These are phyloP conservation scores for Eugenia klotzschiana DNA, from an alignment of 441 rosid genomes.

Conservation along the genomic window DNA sequence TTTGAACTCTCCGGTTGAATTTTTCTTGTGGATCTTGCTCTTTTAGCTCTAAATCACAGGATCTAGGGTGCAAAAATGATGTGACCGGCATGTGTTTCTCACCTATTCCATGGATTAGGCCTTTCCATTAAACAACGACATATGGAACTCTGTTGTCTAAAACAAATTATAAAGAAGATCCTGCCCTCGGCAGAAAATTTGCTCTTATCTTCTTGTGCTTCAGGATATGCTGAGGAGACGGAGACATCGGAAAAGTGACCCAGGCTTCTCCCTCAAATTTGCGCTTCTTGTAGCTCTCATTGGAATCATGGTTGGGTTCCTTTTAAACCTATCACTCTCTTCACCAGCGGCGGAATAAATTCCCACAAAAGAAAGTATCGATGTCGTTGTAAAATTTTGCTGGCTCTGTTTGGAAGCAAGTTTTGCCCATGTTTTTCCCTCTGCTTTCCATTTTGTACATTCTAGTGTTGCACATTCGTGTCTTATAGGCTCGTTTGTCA, in stretches of 20 bases:
- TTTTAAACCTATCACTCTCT: slow-evolving; percentile 55
- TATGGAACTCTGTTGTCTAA: neutral
- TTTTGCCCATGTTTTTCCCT: slow-evolving; percentile 1
- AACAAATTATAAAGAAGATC: neutral
- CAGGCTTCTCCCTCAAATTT: slow-evolving; percentile 62
- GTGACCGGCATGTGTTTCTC: neutral
- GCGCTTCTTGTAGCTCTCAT: slow-evolving; percentile 73
- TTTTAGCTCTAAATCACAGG: neutral
- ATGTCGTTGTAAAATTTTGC: slow-evolving; percentile 14
- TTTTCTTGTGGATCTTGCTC: neutral
- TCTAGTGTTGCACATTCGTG: neutral
- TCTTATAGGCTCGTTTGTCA: neutral
- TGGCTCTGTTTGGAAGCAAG: slow-evolving; percentile 13
- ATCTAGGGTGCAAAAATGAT: neutral
- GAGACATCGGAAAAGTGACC: slow-evolving; percentile 31
- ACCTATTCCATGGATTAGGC: neutral
- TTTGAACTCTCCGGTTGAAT: neutral
- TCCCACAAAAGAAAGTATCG: neutral
- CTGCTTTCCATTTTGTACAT: slow-evolving; percentile 16
- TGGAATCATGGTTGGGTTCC: slow-evolving; percentile 64
- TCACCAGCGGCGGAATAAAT: slow-evolving; percentile 25
- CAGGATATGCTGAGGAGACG: slow-evolving; percentile 72
- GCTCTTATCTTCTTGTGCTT: neutral
- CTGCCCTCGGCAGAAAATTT: neutral
- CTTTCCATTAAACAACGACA: neutral